Evolutionary conservation across 2,329 filamentous ascomycete genomes (phyloP).

Genomic region (Purpureocillium lavendulum): DNA sequence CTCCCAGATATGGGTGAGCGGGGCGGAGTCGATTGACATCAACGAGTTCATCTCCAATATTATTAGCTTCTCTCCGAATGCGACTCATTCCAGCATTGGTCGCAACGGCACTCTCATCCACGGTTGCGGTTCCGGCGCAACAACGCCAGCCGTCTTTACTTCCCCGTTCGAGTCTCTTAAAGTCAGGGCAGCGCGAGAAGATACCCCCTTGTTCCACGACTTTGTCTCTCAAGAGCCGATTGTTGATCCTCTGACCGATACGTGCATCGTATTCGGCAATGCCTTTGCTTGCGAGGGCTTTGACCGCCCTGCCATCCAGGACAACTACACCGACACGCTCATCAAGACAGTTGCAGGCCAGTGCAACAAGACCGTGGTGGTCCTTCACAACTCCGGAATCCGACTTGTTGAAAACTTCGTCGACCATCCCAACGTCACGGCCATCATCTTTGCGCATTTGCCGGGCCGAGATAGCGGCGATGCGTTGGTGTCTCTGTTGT

Average conservation of each 20-base stretch:
- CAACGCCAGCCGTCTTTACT: conserved; percentile 36
- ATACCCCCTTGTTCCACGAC: conserved; percentile 52
- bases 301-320: conserved; percentile 51
- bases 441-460: conserved; percentile 54
- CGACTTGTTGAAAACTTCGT: conserved; percentile 53
- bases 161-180: conserved; percentile 48
- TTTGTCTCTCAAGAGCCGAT: conserved; percentile 37
- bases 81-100: conserved; percentile 19
- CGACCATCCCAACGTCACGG: conserved; percentile 56
- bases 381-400: conserved; percentile 56
- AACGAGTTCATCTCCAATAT: background rate
- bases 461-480: conserved; percentile 56
- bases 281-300: conserved; percentile 66
- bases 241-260: conserved; percentile 43
- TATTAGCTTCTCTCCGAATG: background rate
- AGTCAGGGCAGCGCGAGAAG: conserved; percentile 43
- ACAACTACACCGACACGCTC: conserved; percentile 55
- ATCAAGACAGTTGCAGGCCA: conserved; percentile 47
- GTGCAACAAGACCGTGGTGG: conserved; percentile 55
- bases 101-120: conserved; percentile 33
- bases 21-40: conserved; percentile 18
- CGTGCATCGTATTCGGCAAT: conserved; percentile 62
- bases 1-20: conserved; percentile 24
- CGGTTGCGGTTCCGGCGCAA: conserved; percentile 41
- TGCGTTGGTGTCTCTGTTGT: conserved; percentile 46